Evolutionary conservation across 192 early-diverging fungal genomes (phyloP).

Genomic region (Backusella australiensis): DNA sequence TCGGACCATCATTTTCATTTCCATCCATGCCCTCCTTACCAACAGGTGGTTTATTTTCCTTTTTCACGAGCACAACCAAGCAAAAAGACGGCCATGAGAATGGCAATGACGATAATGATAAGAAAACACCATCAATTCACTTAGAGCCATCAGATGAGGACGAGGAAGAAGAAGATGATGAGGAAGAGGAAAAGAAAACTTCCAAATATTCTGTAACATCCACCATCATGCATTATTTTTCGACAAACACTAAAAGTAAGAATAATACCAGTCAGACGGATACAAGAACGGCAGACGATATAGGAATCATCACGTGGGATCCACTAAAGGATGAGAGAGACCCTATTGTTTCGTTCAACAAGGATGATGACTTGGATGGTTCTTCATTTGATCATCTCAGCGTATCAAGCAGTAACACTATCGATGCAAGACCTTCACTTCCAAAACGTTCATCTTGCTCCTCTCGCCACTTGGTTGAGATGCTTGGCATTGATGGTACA

Average conservation of each 20-base stretch:
- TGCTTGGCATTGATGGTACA: constrained; percentile 33
- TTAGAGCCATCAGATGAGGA: not conserved
- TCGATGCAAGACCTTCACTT: not conserved
- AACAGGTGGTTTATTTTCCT: constrained; percentile 14
- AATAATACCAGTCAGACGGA: not conserved
- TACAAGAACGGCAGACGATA: not conserved
- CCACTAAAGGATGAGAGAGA: constrained; percentile 17
- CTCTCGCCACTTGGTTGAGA: constrained; percentile 30
- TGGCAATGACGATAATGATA: not conserved
- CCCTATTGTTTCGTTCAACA: not conserved
- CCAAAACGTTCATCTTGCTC: not conserved
- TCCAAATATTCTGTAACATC: not conserved
- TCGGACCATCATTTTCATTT: constrained; percentile 35
- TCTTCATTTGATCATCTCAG: not conserved
- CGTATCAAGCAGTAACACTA: not conserved
- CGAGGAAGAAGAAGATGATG: not conserved
- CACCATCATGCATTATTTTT: not conserved
- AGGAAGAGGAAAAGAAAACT: not conserved
- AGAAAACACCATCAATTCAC: not conserved
- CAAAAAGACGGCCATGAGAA: not conserved
- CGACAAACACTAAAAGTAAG: not conserved
- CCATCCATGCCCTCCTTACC: constrained; percentile 36
- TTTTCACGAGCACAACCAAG: constrained; percentile 9
- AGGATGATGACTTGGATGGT: not conserved
- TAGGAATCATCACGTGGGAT: constrained; percentile 15